Evolutionary conservation across 2,329 filamentous ascomycete species (phyloP), one percentile per base, ranked within the genome.

Genomic region (Neofusicoccum ribis): DNA sequence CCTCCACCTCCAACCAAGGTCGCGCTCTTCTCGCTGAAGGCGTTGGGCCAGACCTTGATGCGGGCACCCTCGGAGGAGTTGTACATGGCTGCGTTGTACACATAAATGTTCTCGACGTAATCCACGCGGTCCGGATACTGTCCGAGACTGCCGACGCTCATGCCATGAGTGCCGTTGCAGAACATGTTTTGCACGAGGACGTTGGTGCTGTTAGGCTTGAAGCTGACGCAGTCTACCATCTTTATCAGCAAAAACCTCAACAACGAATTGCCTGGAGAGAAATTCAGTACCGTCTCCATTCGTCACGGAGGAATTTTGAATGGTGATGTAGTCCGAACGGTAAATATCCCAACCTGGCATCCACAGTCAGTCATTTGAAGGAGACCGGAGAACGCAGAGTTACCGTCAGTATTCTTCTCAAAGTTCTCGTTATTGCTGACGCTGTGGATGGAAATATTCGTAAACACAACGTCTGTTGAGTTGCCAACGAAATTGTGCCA

Each of bases 41-140:
- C 71, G 36, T 86, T 86, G 0, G 89, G 88, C 89, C 89, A 91
- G 64, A 91, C 88, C 76, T 91, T 91, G 78, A 91, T 91, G 66
- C 89, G 86, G 0, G 89, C 89, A 36, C 87, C 88, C 67, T 90
- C 86, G 63, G 84, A 79, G 1, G 72, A 72, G 64, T 81, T 78
- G 69, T 77, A 73, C 76, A 77, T 74, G 62, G 66, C 70, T 65
- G 76, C 69, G 66, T 77, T 76, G 68, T 74, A 71, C 37, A 77
- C 71, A 69, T 88, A 86, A 14, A 91, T 72, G 69, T 91, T 87
- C 74, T 90, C 83, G 1, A 91, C 88, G 52, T 90, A 87, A 67
- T 91, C 89, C 15, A 84, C 84, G 67, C 87, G 82, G 17, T 81
- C 83, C 12, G 79, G 71, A 71, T 91, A 91, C 74, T 91, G 89